Conservation (phyloP, 1,139 yeast species). For the Taphrina flavorubra region DNA sequence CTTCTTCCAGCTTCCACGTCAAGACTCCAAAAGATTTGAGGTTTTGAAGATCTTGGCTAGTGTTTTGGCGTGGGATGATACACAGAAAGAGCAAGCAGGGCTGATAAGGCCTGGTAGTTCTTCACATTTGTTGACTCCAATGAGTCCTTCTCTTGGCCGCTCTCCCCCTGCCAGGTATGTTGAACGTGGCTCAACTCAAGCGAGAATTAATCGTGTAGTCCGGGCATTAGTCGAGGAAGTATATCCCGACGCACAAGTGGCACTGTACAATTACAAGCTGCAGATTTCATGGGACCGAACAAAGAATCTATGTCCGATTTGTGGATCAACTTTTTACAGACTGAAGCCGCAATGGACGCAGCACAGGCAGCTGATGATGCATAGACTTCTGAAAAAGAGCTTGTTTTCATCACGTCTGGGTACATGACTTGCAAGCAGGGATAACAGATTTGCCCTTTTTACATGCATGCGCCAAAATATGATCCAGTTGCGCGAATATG, state of each 20-base stretch:
- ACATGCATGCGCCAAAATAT: too few species aligned
- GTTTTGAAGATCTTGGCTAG: constrained; percentile 83
- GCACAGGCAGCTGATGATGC: constrained; percentile 4
- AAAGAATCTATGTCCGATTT: constrained; percentile 45
- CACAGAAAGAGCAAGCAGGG: constrained; percentile 82
- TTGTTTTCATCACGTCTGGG: too few species aligned
- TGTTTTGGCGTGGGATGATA: constrained; percentile 86
- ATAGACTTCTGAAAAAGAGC: not conserved
- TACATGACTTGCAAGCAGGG: too few species aligned
- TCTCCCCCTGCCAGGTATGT: constrained; percentile 26
- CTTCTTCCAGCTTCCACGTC: constrained; percentile 85
- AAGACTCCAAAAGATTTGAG: constrained; percentile 92
- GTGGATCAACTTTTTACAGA: constrained; percentile 45
- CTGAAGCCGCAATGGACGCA: constrained; percentile 41
- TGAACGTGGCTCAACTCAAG: not conserved
- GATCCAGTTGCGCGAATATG: too few species aligned
- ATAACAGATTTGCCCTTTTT: too few species aligned
- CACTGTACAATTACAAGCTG: constrained; percentile 32
- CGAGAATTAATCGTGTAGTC: constrained; percentile 4
- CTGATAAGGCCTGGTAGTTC: constrained; percentile 50
- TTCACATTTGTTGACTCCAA: not conserved
- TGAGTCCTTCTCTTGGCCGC: constrained; percentile 11
- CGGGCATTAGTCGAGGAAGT: constrained; percentile 8
- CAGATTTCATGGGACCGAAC: constrained; percentile 37
- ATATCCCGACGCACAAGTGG: constrained; percentile 31